A percentile compares a stretch with the other conserved stretches of the same genome.
Conservation (phyloP, 2,329 filamentous ascomycete species). For the Coniochaeta hoffmannii region DNA sequence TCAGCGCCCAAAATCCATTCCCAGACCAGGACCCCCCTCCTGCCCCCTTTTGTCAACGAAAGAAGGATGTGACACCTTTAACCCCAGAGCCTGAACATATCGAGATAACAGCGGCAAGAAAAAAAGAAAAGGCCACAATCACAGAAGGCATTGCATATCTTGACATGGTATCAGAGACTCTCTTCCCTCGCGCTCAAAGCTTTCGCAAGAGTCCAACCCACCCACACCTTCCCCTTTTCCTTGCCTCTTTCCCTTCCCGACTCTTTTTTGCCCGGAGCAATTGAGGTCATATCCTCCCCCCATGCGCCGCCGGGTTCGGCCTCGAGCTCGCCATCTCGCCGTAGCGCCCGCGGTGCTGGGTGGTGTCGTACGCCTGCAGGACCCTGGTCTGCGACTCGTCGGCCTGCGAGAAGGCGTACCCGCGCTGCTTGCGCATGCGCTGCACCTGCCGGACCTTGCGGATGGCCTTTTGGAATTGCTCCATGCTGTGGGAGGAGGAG, state of each 20-base stretch:
- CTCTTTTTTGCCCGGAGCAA: not conserved
- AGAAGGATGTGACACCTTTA: not conserved
- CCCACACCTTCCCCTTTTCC: not conserved
- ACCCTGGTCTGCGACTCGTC: constrained; percentile 94
- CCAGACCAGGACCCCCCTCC: too few species aligned
- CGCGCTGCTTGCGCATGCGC: constrained; percentile 97
- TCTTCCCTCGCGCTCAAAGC: not conserved
- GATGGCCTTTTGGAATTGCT: constrained; percentile 99
- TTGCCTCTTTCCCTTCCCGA: not conserved
- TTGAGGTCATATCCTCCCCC: not conserved
- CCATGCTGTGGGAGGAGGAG: constrained; percentile 62
- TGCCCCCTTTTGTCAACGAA: too few species aligned
- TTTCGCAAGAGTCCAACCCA: not conserved
- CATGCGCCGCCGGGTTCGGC: constrained; percentile 10
- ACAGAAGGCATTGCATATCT: not conserved
- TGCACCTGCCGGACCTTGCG: constrained; percentile 97
- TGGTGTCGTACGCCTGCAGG: constrained; percentile 96
- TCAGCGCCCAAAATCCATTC: too few species aligned
- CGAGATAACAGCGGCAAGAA: not conserved
- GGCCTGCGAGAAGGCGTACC: constrained; percentile 95
- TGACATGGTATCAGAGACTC: not conserved
- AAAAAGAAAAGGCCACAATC: too few species aligned
- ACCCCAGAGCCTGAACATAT: not conserved
- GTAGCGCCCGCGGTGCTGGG: constrained; percentile 80
- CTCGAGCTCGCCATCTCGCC: constrained; percentile 71